Evolutionary conservation across 192 early-diverging fungal genomes (phyloP).

Genomic region (Jimgerdemannia flammicorona): DNA sequence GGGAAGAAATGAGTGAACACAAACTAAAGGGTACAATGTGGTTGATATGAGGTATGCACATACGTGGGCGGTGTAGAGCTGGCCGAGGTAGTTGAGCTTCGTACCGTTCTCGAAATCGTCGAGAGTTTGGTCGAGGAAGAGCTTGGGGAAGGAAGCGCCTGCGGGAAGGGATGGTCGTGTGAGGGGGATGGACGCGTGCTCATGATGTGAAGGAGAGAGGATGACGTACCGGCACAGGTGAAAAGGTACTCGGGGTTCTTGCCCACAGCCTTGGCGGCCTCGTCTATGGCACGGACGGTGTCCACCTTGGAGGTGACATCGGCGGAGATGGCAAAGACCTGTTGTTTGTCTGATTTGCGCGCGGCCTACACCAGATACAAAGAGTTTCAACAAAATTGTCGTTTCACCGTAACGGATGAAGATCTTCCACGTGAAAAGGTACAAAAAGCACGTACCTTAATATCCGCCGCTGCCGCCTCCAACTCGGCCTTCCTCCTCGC

Average conservation of each 20-base stretch:
- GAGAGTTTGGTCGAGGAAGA: conserved; percentile 62
- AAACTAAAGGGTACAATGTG: not conserved
- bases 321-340: conserved; percentile 53
- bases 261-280: conserved; percentile 45
- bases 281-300: conserved; percentile 49
- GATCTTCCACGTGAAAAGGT: not conserved
- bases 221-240: conserved; percentile 46
- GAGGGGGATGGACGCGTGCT: too few species aligned
- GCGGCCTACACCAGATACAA: not conserved
- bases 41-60: conserved; percentile 9
- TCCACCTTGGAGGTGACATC: conserved; percentile 56
- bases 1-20: not conserved
- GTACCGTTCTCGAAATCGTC: conserved; percentile 52
- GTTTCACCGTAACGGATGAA: not conserved
- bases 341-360: conserved; percentile 24
- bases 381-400: too few species aligned
- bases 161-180: too few species aligned
- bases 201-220: too few species aligned
- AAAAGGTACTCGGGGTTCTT: conserved; percentile 53
- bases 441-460: conserved; percentile 32
- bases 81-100: conserved; percentile 66
- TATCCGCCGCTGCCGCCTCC: conserved; percentile 52
- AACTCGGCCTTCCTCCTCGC: conserved; percentile 45
- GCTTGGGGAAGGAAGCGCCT: conserved; percentile 49
- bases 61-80: conserved; percentile 63